Evolutionary conservation across 257 asterid species (phyloP).

Genomic region (Echium plantagineum): DNA sequence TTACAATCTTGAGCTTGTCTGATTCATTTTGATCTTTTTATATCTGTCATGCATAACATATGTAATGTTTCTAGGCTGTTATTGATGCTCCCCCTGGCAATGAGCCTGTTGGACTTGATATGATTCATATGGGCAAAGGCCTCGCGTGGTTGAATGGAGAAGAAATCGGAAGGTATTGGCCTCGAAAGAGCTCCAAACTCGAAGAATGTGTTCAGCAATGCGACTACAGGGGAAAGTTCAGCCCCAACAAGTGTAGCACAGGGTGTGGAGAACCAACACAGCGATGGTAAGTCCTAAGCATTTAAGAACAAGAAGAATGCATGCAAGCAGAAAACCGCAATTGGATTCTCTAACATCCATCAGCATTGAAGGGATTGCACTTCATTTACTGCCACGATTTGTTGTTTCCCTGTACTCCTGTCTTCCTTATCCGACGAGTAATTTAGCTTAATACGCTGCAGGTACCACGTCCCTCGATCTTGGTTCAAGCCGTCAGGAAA

Average conservation of each 20-base stretch:
- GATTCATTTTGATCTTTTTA: not conserved
- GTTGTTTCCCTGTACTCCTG: not conserved
- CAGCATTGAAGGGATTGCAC: not conserved
- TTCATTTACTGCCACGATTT: not conserved
- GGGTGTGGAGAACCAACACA: constrained; percentile 89
- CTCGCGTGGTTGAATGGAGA: constrained; percentile 88
- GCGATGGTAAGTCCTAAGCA: constrained; percentile 43
- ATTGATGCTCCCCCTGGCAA: constrained; percentile 71
- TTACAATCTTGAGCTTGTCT: not conserved
- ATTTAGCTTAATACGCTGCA: constrained; percentile 15
- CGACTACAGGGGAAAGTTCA: constrained; percentile 74
- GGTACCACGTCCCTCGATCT: constrained; percentile 91
- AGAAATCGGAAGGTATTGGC: constrained; percentile 90
- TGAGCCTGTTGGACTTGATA: constrained; percentile 80
- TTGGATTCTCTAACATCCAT: not conserved
- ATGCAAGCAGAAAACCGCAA: not conserved
- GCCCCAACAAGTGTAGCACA: constrained; percentile 71
- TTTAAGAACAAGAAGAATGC: constrained; percentile 5
- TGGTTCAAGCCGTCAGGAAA: constrained; percentile 90
- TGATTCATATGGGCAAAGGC: constrained; percentile 93
- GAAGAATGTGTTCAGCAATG: constrained; percentile 61
- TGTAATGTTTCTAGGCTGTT: constrained; percentile 33
- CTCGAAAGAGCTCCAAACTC: constrained; percentile 52
- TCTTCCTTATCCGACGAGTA: not conserved
- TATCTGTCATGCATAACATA: not conserved